A percentile compares a stretch with the other conserved stretches of the same genome.
Conservation (phyloP, 176 grass and related monocot species). For the Pontederia crassipes region DNA sequence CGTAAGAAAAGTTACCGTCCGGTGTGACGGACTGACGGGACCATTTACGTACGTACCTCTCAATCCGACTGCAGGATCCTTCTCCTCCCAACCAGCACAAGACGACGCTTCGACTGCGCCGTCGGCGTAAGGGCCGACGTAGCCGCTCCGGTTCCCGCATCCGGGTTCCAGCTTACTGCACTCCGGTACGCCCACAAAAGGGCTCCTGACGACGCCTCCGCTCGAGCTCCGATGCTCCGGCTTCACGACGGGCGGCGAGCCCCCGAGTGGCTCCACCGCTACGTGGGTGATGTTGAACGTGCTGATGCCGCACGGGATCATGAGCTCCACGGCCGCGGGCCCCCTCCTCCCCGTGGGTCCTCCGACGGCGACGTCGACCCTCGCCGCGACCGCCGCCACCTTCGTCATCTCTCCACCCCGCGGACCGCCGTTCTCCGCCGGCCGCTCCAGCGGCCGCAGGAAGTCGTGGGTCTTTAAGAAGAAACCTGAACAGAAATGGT, state of each 20-base stretch:
- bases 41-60: too few species aligned
- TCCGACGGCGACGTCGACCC: background rate
- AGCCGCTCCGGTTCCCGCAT: constrained; percentile 6
- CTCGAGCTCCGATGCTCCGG: background rate
- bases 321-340: background rate
- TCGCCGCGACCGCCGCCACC: background rate
- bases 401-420: background rate
- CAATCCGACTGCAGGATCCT: background rate
- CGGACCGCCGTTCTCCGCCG: background rate
- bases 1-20: too few species aligned
- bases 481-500: constrained; percentile 1
- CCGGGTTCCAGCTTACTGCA: constrained; percentile 8
- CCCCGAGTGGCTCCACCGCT: background rate
- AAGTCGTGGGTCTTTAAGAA: constrained; percentile 13
- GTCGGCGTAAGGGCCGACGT: background rate
- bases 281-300: constrained; percentile 14
- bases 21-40: too few species aligned
- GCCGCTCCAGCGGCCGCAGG: constrained; percentile 12
- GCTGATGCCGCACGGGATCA: constrained; percentile 1
- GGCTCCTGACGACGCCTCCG: too few species aligned
- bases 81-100: constrained; percentile 3
- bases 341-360: too few species aligned
- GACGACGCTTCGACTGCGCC: background rate
- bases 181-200: background rate
- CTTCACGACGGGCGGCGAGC: background rate